Conservation (phyloP, 2,329 filamentous ascomycete genomes). For the Aspergillus fijiensis region DNA sequence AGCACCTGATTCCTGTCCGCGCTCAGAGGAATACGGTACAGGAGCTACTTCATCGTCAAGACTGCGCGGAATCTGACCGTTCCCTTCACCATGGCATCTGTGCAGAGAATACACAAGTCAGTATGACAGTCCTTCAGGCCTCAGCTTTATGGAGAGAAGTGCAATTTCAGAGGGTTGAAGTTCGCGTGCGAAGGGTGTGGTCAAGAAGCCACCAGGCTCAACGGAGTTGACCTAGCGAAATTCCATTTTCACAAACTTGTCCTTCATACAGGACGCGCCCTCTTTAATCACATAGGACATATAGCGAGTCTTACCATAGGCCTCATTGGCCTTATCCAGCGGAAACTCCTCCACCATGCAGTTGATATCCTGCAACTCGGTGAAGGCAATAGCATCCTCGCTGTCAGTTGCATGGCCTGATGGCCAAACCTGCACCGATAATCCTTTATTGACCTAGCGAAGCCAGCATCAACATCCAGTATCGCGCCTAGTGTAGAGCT, state of each 20-base stretch:
- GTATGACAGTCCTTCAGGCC: background rate
- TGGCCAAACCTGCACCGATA: slow-evolving; percentile 54
- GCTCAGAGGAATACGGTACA: background rate
- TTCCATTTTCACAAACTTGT: background rate
- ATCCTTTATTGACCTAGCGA: slow-evolving; percentile 46
- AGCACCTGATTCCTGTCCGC: background rate
- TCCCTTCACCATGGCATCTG: slow-evolving; percentile 50
- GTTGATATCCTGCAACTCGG: slow-evolving; percentile 50
- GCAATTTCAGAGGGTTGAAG: background rate
- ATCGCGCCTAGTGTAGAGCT: background rate
- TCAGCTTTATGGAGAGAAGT: background rate
- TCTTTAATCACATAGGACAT: background rate
- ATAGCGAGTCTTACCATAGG: slow-evolving; percentile 41
- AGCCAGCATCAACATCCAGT: background rate
- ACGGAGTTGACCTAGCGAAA: too few species aligned
- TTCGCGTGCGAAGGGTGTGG: background rate
- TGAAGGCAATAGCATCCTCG: slow-evolving; percentile 50
- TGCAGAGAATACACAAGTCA: slow-evolving; percentile 2
- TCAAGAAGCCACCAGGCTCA: background rate
- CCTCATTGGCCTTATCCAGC: slow-evolving; percentile 44
- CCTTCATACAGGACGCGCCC: background rate
- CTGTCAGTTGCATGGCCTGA: slow-evolving; percentile 53
- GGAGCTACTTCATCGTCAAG: background rate
- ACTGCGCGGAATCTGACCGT: background rate
- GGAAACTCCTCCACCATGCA: slow-evolving; percentile 57